Conservation (phyloP, 225 moss, liverwort and hornwort genomes). For the Physcomitrium patens region DNA sequence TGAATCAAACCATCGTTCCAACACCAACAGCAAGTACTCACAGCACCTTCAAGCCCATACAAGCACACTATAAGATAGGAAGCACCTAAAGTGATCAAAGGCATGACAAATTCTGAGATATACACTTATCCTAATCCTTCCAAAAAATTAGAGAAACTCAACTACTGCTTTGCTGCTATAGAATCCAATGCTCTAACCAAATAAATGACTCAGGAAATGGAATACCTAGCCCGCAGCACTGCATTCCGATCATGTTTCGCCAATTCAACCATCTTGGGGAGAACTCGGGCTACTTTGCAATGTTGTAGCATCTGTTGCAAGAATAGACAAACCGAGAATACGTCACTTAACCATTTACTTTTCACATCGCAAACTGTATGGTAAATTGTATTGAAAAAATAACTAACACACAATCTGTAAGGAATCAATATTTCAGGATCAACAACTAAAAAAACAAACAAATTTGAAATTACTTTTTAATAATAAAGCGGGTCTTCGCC, state of each 20-base stretch:
- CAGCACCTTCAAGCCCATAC: slow-evolving; percentile 79
- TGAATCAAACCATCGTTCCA: slow-evolving; percentile 96
- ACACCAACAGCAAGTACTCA: slow-evolving; percentile 90
- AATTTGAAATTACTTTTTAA: neutral
- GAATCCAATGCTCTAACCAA: neutral
- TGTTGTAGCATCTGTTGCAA: slow-evolving; percentile 75
- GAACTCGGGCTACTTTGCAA: slow-evolving; percentile 86
- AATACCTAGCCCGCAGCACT: slow-evolving; percentile 86
- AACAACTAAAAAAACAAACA: slow-evolving; percentile 10
- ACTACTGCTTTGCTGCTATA: slow-evolving; percentile 10
- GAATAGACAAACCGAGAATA: slow-evolving; percentile 21
- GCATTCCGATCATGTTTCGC: slow-evolving; percentile 97
- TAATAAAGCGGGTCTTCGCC: neutral
- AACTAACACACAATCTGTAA: slow-evolving; percentile 4
- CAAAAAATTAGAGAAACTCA: neutral
- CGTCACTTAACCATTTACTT: neutral
- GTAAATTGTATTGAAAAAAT: slow-evolving; percentile 18
- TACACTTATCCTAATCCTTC: neutral
- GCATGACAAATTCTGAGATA: slow-evolving; percentile 29
- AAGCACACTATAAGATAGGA: slow-evolving; percentile 32
- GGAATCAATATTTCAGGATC: slow-evolving; percentile 12
- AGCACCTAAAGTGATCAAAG: slow-evolving; percentile 10
- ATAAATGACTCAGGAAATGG: neutral
- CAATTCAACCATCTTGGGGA: slow-evolving; percentile 85
- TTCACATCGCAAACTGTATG: slow-evolving; percentile 7